phyloP scores from a whole-genome alignment of 73 alveolate genomes.

The Paramecium sexaurelia region DNA sequence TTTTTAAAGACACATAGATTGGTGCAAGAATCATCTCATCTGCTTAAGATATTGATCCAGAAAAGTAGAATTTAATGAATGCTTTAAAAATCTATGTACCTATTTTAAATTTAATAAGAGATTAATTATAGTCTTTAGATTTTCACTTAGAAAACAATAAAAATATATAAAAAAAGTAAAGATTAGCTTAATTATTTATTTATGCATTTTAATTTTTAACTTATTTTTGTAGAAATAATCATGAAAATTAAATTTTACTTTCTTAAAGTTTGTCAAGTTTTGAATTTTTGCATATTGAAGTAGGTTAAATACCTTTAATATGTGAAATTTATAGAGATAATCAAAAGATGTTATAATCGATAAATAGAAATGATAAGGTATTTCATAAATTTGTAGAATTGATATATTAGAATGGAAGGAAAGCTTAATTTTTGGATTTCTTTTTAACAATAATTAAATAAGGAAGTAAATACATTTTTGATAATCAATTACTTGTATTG shows the following conservation, averaged over 20 bases:
- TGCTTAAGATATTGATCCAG: conserved; percentile 38
- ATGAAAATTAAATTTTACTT: conserved; percentile 60
- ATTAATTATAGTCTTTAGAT: neutral
- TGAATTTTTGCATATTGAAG: conserved; percentile 58
- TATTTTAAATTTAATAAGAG: conserved; percentile 55
- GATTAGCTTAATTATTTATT: conserved; percentile 38
- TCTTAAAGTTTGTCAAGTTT: conserved; percentile 16
- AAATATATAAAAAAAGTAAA: conserved; percentile 59
- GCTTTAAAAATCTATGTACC: conserved; percentile 55
- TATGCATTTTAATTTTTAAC: conserved; percentile 51
- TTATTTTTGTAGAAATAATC: conserved; percentile 53
- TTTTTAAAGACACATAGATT: conserved; percentile 43
- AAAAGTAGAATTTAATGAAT: conserved; percentile 53
- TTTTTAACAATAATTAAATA: conserved; percentile 40
- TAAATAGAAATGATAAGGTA: conserved; percentile 26
- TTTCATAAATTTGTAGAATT: conserved; percentile 38
- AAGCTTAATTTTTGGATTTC: conserved; percentile 50
- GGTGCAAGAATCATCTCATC: neutral
- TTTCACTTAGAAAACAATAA: conserved; percentile 39
- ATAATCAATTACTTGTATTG: conserved; percentile 63
- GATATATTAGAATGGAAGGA: conserved; percentile 66
- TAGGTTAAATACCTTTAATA: conserved; percentile 71
- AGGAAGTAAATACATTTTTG: conserved; percentile 53
- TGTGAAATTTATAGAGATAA: conserved; percentile 74
- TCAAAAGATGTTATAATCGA: neutral